These are phyloP conservation scores for Ustilago xerochloae DNA, from an alignment of 1,284 basidiomycete genomes.

Conservation along the genomic window DNA sequence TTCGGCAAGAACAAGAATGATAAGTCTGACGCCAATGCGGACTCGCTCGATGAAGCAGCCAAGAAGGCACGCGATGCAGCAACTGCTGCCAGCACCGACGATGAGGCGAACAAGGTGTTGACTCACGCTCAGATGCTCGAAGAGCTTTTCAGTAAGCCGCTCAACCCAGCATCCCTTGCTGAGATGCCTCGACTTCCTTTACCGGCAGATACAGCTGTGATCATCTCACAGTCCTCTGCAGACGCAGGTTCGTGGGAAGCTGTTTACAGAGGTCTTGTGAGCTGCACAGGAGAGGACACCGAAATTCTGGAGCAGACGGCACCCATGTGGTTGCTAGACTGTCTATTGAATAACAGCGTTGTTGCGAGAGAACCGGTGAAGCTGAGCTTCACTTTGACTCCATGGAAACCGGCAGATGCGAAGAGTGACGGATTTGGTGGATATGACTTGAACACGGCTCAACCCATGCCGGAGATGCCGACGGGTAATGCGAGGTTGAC, in stretches of 20 bases:
- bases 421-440: constrained; percentile 43
- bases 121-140: constrained; percentile 70
- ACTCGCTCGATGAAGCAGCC: constrained; percentile 21
- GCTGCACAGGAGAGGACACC: constrained; percentile 75
- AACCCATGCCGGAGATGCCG: constrained; percentile 38
- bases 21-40: constrained; percentile 19
- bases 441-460: constrained; percentile 13
- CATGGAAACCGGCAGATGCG: constrained; percentile 70
- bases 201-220: constrained; percentile 76
- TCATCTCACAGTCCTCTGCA: constrained; percentile 84
- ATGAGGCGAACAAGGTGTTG: constrained; percentile 3
- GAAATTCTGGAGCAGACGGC: constrained; percentile 79
- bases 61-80: constrained; percentile 22
- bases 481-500: constrained; percentile 85
- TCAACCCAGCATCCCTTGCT: constrained; percentile 77
- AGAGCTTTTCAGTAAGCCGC: constrained; percentile 75
- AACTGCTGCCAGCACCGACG: background rate
- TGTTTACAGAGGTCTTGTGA: constrained; percentile 78
- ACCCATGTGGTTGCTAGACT: constrained; percentile 90
- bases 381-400: constrained; percentile 83
- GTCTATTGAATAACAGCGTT: constrained; percentile 73
- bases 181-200: constrained; percentile 80
- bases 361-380: constrained; percentile 37
- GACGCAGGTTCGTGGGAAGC: constrained; percentile 79
- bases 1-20: constrained; percentile 48